These are phyloP conservation scores for Lichtheimia ornata DNA, from an alignment of 371 early-diverging fungal genomes.

Conservation along the genomic window DNA sequence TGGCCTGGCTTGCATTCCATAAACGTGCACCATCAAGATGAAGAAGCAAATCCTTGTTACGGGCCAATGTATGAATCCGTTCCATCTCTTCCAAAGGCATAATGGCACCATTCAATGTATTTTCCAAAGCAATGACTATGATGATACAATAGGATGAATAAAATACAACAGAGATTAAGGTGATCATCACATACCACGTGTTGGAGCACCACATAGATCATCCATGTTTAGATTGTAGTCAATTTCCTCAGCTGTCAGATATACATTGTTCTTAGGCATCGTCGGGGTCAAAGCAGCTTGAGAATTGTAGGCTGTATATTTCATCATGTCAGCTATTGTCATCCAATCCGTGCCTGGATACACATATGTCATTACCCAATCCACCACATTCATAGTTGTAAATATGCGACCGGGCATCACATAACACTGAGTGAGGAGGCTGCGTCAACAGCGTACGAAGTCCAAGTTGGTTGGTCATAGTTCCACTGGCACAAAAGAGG, in stretches of 20 bases:
- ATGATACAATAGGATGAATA: neutral
- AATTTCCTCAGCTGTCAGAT: constrained; percentile 74
- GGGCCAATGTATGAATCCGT: constrained; percentile 62
- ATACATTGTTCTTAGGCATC: constrained; percentile 52
- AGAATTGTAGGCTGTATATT: constrained; percentile 70
- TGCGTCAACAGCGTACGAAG: constrained; percentile 41
- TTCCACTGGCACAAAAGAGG: constrained; percentile 70
- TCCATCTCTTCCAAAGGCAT: constrained; percentile 76
- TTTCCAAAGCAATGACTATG: constrained; percentile 79
- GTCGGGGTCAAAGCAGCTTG: constrained; percentile 76
- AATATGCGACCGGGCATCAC: constrained; percentile 81
- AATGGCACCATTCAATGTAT: constrained; percentile 83
- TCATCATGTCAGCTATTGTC: neutral
- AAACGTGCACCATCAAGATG: constrained; percentile 92
- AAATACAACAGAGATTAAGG: neutral
- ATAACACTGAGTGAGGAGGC: constrained; percentile 82
- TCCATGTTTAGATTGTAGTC: constrained; percentile 35
- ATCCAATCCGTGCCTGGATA: neutral
- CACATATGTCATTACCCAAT: neutral
- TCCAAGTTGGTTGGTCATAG: constrained; percentile 28
- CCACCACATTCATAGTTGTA: constrained; percentile 82
- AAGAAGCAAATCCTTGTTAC: constrained; percentile 53
- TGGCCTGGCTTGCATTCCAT: constrained; percentile 85
- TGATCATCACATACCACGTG: constrained; percentile 35
- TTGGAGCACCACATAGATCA: constrained; percentile 63